These are phyloP conservation scores for Limnanthes douglasii DNA, from an alignment of 345 rosid genomes.

Conservation along the genomic window DNA sequence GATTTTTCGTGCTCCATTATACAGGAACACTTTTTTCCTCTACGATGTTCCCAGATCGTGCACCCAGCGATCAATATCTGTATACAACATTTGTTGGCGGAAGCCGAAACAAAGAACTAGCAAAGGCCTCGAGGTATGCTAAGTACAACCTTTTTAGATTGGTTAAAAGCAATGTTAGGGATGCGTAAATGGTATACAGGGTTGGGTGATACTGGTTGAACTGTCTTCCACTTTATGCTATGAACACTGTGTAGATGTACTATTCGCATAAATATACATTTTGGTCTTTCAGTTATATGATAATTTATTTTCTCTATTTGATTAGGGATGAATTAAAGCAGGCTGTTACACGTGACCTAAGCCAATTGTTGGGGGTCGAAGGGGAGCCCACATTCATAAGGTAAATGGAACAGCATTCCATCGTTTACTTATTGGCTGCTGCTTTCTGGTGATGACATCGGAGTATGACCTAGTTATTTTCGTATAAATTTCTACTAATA, in stretches of 20 bases:
- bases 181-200: background rate
- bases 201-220: background rate
- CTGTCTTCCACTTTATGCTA: background rate
- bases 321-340: conserved; percentile 62
- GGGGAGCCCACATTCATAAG: conserved; percentile 78
- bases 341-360: conserved; percentile 74
- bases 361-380: conserved; percentile 68
- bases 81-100: conserved; percentile 96
- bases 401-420: conserved; percentile 26
- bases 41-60: conserved; percentile 93
- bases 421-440: background rate
- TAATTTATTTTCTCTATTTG: too few species aligned
- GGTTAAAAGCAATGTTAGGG: background rate
- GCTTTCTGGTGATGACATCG: background rate
- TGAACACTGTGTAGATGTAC: background rate
- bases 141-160: background rate
- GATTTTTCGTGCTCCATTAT: conserved; percentile 3
- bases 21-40: conserved; percentile 95
- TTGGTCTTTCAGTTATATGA: too few species aligned
- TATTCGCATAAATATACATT: conserved; percentile 1
- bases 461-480: background rate
- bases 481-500: background rate
- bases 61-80: conserved; percentile 46
- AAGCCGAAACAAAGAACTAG: conserved; percentile 75
- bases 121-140: conserved; percentile 62